Percentiles rank a stretch among this genome's conserved stretches.
Conservation (phyloP, 768 basidiomycete species). For the Kwoniella sp. region DNA sequence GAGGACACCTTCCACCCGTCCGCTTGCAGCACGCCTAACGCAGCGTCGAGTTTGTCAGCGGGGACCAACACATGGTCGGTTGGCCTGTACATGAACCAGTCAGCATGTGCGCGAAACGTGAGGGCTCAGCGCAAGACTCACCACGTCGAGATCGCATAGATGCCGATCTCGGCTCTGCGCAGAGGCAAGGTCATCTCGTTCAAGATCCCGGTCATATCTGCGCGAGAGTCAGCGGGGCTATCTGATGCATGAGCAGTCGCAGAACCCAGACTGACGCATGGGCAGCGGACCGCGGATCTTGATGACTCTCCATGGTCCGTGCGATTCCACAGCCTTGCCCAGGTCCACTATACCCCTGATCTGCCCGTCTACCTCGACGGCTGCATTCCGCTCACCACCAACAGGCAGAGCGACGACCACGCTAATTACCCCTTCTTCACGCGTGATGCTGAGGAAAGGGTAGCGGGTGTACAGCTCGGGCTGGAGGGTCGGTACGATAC, state of each 20-base stretch:
- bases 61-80: slow-evolving; percentile 17
- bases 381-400: slow-evolving; percentile 4
- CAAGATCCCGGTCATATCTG: slow-evolving; percentile 15
- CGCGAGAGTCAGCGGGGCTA: not conserved
- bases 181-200: slow-evolving; percentile 15
- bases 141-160: slow-evolving; percentile 19
- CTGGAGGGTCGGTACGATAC: not conserved
- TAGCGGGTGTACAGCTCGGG: slow-evolving; percentile 4
- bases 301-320: slow-evolving; percentile 16
- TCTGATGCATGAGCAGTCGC: not conserved
- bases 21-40: slow-evolving; percentile 1
- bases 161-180: slow-evolving; percentile 10
- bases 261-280: slow-evolving; percentile 8
- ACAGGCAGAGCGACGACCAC: slow-evolving; percentile 2
- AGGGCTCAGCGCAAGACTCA: no score
- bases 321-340: slow-evolving; percentile 17
- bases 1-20: slow-evolving; percentile 14
- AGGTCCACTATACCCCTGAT: slow-evolving; percentile 16
- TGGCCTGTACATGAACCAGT: slow-evolving; percentile 5
- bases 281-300: slow-evolving; percentile 18
- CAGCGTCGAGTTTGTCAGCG: slow-evolving; percentile 4
- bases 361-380: slow-evolving; percentile 8
- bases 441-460: slow-evolving; percentile 11
- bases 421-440: slow-evolving; percentile 1
- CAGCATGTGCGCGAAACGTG: not conserved